Conservation (phyloP, 306 rosid species). For the Canavalia gladiata region DNA sequence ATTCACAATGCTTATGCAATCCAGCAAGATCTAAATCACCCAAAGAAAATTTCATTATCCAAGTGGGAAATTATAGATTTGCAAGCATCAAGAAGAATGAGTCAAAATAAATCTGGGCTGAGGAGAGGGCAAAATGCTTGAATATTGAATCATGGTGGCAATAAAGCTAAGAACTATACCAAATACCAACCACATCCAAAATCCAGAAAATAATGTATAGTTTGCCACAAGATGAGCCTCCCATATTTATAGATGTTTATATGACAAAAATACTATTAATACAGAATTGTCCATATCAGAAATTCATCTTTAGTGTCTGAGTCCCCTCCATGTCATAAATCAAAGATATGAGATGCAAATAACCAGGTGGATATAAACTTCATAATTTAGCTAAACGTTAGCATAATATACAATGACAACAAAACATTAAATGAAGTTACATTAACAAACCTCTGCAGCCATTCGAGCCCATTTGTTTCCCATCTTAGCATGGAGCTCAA, state of each 20-base stretch:
- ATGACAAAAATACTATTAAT: not conserved
- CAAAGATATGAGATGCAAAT: conserved; percentile 24
- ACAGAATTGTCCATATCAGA: conserved; percentile 2
- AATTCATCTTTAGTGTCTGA: conserved; percentile 10
- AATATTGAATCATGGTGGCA: not conserved
- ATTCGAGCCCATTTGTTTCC: conserved; percentile 95
- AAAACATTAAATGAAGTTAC: conserved; percentile 27
- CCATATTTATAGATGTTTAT: not conserved
- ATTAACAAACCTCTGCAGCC: conserved; percentile 68
- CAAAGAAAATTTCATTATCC: not conserved
- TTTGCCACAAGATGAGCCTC: not conserved
- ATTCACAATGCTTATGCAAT: not conserved
- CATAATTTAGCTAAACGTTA: conserved; percentile 29
- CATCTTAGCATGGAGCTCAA: conserved; percentile 70
- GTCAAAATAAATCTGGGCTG: not conserved
- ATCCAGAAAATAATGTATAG: conserved; percentile 14
- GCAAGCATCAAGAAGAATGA: conserved; percentile 18
- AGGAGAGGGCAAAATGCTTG: conserved; percentile 7
- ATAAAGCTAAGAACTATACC: not conserved
- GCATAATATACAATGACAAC: conserved; percentile 20
- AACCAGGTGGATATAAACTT: conserved; percentile 26
- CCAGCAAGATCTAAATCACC: conserved; percentile 22
- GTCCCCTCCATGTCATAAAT: not conserved
- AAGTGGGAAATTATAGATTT: conserved; percentile 26
- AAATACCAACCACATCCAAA: conserved; percentile 8